Evolutionary conservation across 2,329 filamentous ascomycete species (phyloP).

Genomic region (Apiospora pterosperma): DNA sequence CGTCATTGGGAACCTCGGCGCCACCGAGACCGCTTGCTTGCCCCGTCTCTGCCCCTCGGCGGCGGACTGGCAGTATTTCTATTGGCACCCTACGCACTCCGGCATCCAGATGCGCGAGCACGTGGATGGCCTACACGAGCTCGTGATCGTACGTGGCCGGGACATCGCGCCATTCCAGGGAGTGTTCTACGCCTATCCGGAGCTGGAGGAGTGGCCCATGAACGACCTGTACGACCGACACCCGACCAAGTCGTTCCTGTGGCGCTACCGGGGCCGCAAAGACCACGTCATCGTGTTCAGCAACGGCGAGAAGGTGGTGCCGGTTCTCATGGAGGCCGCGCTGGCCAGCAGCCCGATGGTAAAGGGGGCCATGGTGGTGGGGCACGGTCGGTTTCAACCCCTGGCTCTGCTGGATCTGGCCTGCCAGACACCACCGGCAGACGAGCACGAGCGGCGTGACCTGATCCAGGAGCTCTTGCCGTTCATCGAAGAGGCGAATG

Average conservation of each 20-base stretch:
- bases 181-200: constrained; percentile 28
- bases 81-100: constrained; percentile 15
- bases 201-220: constrained; percentile 27
- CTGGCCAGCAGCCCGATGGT: constrained; percentile 35
- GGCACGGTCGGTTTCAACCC: constrained; percentile 43
- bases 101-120: constrained; percentile 11
- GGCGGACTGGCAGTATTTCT: constrained; percentile 20
- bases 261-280: constrained; percentile 18
- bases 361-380: constrained; percentile 41
- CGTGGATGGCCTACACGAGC: constrained; percentile 26
- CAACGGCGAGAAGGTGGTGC: constrained; percentile 30
- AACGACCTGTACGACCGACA: constrained; percentile 31
- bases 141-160: constrained; percentile 23
- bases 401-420: constrained; percentile 44
- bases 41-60: constrained; percentile 11
- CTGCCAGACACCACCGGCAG: constrained; percentile 11
- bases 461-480: constrained; percentile 44
- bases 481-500: constrained; percentile 38
- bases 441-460: constrained; percentile 19
- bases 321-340: constrained; percentile 24
- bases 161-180: constrained; percentile 18
- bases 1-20: constrained; percentile 15
- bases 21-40: constrained; percentile 17
- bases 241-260: constrained; percentile 19
- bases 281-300: constrained; percentile 31